Percentiles rank a stretch among this genome's conserved stretches.
Evolutionary conservation across 306 rosid species (phyloP).

Genomic region (Cajanus cajan): DNA sequence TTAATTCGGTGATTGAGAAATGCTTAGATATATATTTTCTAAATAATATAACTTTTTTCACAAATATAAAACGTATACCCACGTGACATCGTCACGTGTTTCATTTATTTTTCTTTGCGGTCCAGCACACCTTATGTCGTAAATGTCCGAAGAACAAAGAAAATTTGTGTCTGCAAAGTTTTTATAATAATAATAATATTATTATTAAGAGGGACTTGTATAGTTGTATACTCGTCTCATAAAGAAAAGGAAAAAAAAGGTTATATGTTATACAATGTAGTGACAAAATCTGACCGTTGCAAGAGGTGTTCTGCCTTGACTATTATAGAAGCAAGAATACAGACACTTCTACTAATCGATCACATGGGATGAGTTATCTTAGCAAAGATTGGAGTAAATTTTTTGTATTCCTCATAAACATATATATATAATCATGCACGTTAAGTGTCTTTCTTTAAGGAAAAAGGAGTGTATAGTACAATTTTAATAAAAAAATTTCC

Average conservation of each 20-base stretch:
- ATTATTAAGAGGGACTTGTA: background rate
- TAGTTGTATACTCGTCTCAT: background rate
- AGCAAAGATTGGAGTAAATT: background rate
- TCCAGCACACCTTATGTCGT: slow-evolving; percentile 39
- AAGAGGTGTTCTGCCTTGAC: slow-evolving; percentile 1
- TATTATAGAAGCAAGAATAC: slow-evolving; percentile 14
- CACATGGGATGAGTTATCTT: slow-evolving; percentile 18
- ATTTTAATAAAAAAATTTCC: background rate
- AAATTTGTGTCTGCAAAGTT: background rate
- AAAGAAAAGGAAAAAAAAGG: background rate
- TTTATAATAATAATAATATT: background rate
- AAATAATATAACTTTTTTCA: background rate
- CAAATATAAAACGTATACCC: background rate
- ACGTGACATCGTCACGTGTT: slow-evolving; percentile 48
- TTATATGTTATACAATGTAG: background rate
- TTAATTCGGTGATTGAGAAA: slow-evolving; percentile 36
- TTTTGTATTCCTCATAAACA: too few species aligned
- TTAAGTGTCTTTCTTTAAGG: background rate
- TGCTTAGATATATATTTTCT: background rate
- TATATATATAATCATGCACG: background rate
- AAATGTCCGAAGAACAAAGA: slow-evolving; percentile 6
- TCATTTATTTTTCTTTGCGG: slow-evolving; percentile 22
- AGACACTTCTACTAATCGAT: background rate
- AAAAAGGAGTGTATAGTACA: background rate
- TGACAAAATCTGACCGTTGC: slow-evolving; percentile 24